A percentile compares a stretch with the other conserved stretches of the same genome.
Evolutionary conservation across 139 green algal species (phyloP).

Genomic region (Desmodesmus armatus): DNA sequence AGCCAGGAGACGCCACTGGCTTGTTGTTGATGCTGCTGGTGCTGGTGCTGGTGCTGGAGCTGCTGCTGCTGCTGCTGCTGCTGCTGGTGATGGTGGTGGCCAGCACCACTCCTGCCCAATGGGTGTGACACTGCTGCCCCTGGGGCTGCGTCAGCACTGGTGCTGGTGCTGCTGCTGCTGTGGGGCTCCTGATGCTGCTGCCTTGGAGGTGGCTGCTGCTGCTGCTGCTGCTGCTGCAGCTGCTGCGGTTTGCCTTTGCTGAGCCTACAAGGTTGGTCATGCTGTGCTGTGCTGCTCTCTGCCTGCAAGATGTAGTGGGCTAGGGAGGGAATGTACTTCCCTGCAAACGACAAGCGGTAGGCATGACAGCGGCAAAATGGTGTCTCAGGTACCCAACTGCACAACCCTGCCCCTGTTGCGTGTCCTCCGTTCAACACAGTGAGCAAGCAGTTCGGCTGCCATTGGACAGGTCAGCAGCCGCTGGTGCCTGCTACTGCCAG

Average conservation of each 20-base stretch:
- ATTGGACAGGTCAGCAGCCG: not conserved
- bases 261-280: not conserved
- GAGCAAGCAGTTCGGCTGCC: not conserved
- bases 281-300: too few relatives aligned
- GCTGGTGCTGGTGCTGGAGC: not conserved
- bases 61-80: not conserved
- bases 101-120: too few relatives aligned
- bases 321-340: constrained; percentile 75
- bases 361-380: not conserved
- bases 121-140: too few relatives aligned
- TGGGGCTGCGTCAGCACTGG: too few relatives aligned
- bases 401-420: not conserved
- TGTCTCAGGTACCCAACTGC: not conserved
- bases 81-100: too few relatives aligned
- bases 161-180: not conserved
- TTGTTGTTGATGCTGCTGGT: not conserved
- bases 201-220: not conserved
- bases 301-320: constrained; percentile 74
- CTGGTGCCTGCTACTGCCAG: not conserved
- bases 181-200: not conserved
- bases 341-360: constrained; percentile 15
- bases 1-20: not conserved
- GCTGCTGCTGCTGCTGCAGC: not conserved
- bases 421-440: not conserved
- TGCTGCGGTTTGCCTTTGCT: not conserved